Evolutionary conservation across 768 basidiomycete genomes (phyloP), one percentile per base, ranked within the genome.

Genomic region (Calocybe gangraenosa): DNA sequence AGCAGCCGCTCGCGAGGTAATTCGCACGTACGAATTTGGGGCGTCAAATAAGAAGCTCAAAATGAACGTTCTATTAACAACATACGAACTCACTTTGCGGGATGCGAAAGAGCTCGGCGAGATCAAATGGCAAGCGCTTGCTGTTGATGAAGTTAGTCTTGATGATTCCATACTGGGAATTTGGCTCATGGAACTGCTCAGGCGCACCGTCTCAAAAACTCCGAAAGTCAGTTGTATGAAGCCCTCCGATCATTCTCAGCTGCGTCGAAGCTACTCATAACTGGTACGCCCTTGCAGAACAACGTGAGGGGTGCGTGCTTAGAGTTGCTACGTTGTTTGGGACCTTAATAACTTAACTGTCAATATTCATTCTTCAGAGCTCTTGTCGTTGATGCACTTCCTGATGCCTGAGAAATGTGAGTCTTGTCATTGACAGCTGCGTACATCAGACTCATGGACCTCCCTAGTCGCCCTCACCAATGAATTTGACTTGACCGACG

Each of bases 181-280:
- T 50, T 8, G 14, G 21, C 47, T 58, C 47, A 62, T 55, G 52
- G 22, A 32, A 18, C 46, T 44, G 41, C 45, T 7, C 55, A 92
- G 88, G 95, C 96, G 2, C 96, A 99, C 69, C 90, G 96, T 13
- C 66, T 99, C 55, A 99, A 99, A 75, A 98, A 99, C 65, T 91
- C 89, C 44, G 96, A 98, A 65, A 92, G 90, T 55, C 94, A 97
- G 68, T 65, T 99, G 42, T 98, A 98, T 65, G 92, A 98, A 61
- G 94, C 94, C 3, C 73, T 99, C 44, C 75, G 81, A 58, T 79
- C 88, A 51, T 99, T 98, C 71, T 78, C 82, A 37, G 86, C 92
- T 35, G 86, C 87, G 3, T 92, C 89, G 30, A 93, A 95, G 68
- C 76, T 99, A 45, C 81, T 99, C 56, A 98, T 99, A 62, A 99